These are phyloP conservation scores for Trametes punicea DNA, from an alignment of 768 basidiomycete species.

Conservation along the genomic window DNA sequence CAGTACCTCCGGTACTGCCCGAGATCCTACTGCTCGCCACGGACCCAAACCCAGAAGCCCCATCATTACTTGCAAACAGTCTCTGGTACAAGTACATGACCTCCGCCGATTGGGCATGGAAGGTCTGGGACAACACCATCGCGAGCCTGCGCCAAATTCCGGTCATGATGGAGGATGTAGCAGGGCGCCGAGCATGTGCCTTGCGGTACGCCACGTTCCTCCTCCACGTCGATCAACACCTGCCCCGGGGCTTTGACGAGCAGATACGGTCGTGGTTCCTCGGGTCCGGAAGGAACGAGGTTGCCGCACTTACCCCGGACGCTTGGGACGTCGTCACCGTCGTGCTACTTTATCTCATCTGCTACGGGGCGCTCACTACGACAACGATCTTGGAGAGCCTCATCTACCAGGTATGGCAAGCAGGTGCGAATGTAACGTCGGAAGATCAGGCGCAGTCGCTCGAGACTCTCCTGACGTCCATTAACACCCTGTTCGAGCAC, in stretches of 20 bases:
- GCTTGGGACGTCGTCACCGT: conserved; percentile 66
- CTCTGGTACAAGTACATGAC: conserved; percentile 83
- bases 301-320: conserved; percentile 54
- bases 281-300: conserved; percentile 62
- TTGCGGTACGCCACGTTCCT: conserved; percentile 69
- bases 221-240: conserved; percentile 70
- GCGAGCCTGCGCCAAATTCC: conserved; percentile 71
- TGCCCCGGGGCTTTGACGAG: conserved; percentile 68
- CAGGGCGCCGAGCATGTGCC: conserved; percentile 49
- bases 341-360: conserved; percentile 60
- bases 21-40: conserved; percentile 68
- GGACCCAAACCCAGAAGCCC: conserved; percentile 55
- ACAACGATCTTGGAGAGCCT: conserved; percentile 72
- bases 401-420: conserved; percentile 76
- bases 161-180: conserved; percentile 46
- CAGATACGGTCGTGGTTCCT: conserved; percentile 71
- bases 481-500: conserved; percentile 58
- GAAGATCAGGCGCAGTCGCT: conserved; percentile 40
- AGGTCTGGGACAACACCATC: conserved; percentile 81
- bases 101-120: conserved; percentile 72
- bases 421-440: conserved; percentile 41
- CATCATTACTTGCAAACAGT: conserved; percentile 67
- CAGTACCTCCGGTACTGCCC: conserved; percentile 41
- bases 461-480: conserved; percentile 54
- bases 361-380: conserved; percentile 64